Base-by-base conservation (phyloP, 179 eudicot species). In the Gypsophila paniculata region DNA sequence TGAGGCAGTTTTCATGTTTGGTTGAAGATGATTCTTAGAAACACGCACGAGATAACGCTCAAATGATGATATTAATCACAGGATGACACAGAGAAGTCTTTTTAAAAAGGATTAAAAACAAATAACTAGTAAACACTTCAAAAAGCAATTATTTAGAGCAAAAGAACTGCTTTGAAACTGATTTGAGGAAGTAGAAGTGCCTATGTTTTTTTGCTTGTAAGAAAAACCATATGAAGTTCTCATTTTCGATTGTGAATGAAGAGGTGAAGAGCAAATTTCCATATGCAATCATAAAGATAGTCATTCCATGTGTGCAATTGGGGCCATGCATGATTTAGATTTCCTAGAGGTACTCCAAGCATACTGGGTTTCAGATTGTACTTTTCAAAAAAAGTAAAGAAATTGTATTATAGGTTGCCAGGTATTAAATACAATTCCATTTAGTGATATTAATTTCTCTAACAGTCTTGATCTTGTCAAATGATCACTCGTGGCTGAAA, bases 101-200 rank as follows among this genome's bases (percentile, higher is more conserved):
- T 36, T 6, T 21, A 38, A 19, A 23, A 23, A 19, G 23, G n/a
- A 19, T 19, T 18, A 6, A 29, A 29, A 29, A 0, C 10, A 54
- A 17, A 2, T 57, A 57, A 22, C 61, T 19, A 29, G 29, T 57
- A 52, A 15, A 57, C 29, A 29, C 61, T 9, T 10, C 15, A 69
- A 42, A 42, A 42, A n/a, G n/a, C n/a, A n/a, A 36, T 36, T 2
- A 36, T 36, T 36, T 36, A 36, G 7, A 36, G 42, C 14, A 25
- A 2, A 21, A 15, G 36, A 58, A 15, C 32, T 34, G 23, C 32
- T 23, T 48, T 38, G 22, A 42, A 38, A 60, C 57, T 42, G 9
- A 22, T 6, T 71, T 44, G 66, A 44, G 53, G 12, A 46, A 71
- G 38, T 22, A 46, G n/a, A 46, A 49, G 67, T n/a, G 26, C 25